These are phyloP conservation scores for barrel medic (Medicago truncatula) DNA, from an alignment of 306 rosid genomes.

Conservation along the genomic window MtrunA17r5.0-ANR NC_053044.1:33146501-33147000, in stretches of 20 bases:
- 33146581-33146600: conserved; percentile 45
- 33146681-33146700: conserved; percentile 51
- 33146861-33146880: conserved; percentile 59
- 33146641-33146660: conserved; percentile 55
- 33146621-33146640: conserved; percentile 53
- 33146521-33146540: background rate
- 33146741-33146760: background rate
- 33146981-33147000: conserved; percentile 46
- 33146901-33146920: conserved; percentile 64
- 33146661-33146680: conserved; percentile 34
- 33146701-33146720: conserved; percentile 54
- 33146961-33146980: conserved; percentile 39
- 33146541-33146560: conserved; percentile 50
- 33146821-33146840: conserved; percentile 57
- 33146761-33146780: background rate
- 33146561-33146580: conserved; percentile 41
- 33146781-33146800: conserved; percentile 54
- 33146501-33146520: too few species aligned
- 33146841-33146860: conserved; percentile 53
- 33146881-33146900: conserved; percentile 59
- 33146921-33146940: conserved; percentile 42
- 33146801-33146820: conserved; percentile 48
- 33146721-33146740: conserved; percentile 45
- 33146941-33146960: conserved; percentile 46
- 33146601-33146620: conserved; percentile 47